Conservation (phyloP, 805 yeast genomes). For the Candida boidinii region DNA sequence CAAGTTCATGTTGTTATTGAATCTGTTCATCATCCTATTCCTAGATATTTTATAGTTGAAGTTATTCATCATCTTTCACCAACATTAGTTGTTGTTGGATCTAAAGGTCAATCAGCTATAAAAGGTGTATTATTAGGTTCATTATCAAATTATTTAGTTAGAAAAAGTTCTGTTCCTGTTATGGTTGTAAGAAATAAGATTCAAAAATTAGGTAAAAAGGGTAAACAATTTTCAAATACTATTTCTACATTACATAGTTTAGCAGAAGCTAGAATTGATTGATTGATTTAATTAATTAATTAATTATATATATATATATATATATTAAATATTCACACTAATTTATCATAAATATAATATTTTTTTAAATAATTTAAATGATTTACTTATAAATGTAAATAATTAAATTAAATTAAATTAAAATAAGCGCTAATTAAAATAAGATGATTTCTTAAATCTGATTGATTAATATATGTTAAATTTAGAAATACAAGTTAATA, state of each 20-base stretch:
- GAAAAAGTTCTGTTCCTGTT: slow-evolving; percentile 65
- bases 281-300: neutral
- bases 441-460: too few species aligned
- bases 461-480: too few species aligned
- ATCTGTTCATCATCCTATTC: slow-evolving; percentile 68
- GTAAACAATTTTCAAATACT: slow-evolving; percentile 45
- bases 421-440: too few species aligned
- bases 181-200: slow-evolving; percentile 73
- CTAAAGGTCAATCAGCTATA: slow-evolving; percentile 63
- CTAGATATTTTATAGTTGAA: slow-evolving; percentile 62
- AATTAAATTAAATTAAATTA: too few species aligned
- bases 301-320: neutral
- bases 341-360: too few species aligned
- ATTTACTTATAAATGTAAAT: too few species aligned
- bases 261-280: slow-evolving; percentile 33
- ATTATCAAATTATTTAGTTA: slow-evolving; percentile 62
- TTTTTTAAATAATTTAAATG: too few species aligned
- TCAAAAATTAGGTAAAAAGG: slow-evolving; percentile 55
- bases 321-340: too few species aligned
- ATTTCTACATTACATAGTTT: slow-evolving; percentile 39
- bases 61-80: slow-evolving; percentile 66
- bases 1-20: slow-evolving; percentile 69
- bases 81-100: slow-evolving; percentile 66
- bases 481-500: too few species aligned
- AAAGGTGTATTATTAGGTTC: slow-evolving; percentile 71